Percentiles rank a stretch among this genome's conserved stretches.
Evolutionary conservation across 2,329 filamentous ascomycete genomes (phyloP).

Genomic region (Thelonectria discophora): DNA sequence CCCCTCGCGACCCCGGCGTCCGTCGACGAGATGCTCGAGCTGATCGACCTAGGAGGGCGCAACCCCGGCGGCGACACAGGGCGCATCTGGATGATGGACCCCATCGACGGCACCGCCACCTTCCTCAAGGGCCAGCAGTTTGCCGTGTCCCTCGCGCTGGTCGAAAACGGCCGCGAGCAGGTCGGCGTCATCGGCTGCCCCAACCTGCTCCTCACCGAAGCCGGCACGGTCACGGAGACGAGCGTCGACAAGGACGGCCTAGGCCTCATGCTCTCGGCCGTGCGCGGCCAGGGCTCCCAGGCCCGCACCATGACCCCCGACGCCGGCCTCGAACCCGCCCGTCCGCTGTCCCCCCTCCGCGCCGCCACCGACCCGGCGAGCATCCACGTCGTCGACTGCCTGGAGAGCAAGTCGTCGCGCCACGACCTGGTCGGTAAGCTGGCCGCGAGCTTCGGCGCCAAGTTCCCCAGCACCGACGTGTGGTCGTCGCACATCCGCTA

Average conservation of each 20-base stretch:
- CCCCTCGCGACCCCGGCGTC: slow-evolving; percentile 52
- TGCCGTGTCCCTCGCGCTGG: slow-evolving; percentile 66
- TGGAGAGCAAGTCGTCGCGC: slow-evolving; percentile 42
- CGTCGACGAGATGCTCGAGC: slow-evolving; percentile 65
- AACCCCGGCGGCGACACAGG: slow-evolving; percentile 49
- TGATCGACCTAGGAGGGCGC: slow-evolving; percentile 66
- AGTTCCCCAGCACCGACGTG: slow-evolving; percentile 49
- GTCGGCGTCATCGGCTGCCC: slow-evolving; percentile 70
- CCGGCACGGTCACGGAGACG: slow-evolving; percentile 50
- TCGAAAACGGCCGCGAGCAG: slow-evolving; percentile 65
- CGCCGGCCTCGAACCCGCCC: slow-evolving; percentile 31
- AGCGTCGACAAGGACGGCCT: slow-evolving; percentile 45
- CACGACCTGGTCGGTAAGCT: slow-evolving; percentile 46
- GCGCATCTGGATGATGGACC: slow-evolving; percentile 70
- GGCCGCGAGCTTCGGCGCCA: slow-evolving; percentile 43
- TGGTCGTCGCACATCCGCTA: slow-evolving; percentile 54
- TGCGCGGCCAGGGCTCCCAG: slow-evolving; percentile 44
- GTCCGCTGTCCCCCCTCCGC: slow-evolving; percentile 34
- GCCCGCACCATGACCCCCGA: slow-evolving; percentile 40
- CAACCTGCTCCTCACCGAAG: slow-evolving; percentile 57
- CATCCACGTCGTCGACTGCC: slow-evolving; percentile 49
- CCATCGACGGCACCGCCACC: slow-evolving; percentile 70
- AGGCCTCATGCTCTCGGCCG: slow-evolving; percentile 49
- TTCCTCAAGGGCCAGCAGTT: slow-evolving; percentile 71
- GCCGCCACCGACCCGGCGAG: slow-evolving; percentile 30